Conservation (phyloP, 2,329 filamentous ascomycete species). For the Claviceps sp. region DNA sequence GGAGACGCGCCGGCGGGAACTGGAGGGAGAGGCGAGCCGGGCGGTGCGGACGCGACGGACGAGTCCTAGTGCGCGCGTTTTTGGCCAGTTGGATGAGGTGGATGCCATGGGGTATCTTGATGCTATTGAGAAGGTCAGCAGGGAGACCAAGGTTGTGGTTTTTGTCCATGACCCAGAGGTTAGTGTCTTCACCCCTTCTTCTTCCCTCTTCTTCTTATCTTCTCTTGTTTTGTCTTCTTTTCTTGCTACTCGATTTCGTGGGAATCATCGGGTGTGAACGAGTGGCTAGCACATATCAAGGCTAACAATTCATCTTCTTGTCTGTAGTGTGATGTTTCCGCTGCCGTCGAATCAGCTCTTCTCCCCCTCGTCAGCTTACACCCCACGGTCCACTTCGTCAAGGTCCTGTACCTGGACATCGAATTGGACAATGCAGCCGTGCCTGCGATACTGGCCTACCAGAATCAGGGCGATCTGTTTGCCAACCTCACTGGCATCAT, state of each 20-base stretch:
- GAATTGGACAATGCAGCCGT: conserved; percentile 86
- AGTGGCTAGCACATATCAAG: no score
- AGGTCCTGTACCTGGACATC: conserved; percentile 80
- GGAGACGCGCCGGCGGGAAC: conserved; percentile 62
- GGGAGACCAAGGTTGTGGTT: conserved; percentile 77
- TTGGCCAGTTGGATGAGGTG: conserved; percentile 68
- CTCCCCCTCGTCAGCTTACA: conserved; percentile 59
- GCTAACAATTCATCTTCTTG: neutral
- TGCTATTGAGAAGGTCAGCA: conserved; percentile 77
- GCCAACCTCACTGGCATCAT: conserved; percentile 79
- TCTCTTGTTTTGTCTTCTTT: conserved; percentile 11
- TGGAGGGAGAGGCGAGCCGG: conserved; percentile 47
- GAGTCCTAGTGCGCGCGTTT: conserved; percentile 65
- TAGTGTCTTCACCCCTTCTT: conserved; percentile 22
- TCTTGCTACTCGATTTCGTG: neutral
- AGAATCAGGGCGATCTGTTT: conserved; percentile 75
- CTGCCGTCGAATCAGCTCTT: conserved; percentile 67
- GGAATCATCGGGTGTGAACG: neutral
- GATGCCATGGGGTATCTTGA: conserved; percentile 91
- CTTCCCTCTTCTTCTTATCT: neutral
- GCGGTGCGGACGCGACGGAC: conserved; percentile 51
- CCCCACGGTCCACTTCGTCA: conserved; percentile 69
- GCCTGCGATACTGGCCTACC: conserved; percentile 80
- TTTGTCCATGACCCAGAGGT: conserved; percentile 86
- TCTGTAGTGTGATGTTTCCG: conserved; percentile 62